Conservation (phyloP, 208 protist species). For the Vickermania ingenoplastis region DNA sequence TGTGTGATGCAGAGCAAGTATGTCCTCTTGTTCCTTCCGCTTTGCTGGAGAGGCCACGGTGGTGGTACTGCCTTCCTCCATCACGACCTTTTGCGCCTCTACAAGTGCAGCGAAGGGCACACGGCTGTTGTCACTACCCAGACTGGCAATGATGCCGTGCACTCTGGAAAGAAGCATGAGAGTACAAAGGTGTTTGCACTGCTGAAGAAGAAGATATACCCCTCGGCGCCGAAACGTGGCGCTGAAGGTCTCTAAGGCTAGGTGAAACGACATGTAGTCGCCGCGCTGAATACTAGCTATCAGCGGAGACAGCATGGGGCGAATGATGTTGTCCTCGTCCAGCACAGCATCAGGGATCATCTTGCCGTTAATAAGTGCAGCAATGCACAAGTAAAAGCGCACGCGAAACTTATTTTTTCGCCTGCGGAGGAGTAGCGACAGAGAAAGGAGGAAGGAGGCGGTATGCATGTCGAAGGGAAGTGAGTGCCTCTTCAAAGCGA, state of each 20-base stretch:
- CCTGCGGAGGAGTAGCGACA: constrained; percentile 34
- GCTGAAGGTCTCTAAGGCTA: constrained; percentile 33
- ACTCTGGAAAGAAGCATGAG: constrained; percentile 49
- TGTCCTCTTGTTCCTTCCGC: constrained; percentile 4
- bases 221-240: constrained; percentile 44
- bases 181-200: constrained; percentile 49
- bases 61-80: constrained; percentile 7
- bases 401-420: constrained; percentile 71
- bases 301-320: constrained; percentile 37
- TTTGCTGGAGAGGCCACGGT: constrained; percentile 4
- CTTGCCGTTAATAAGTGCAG: constrained; percentile 38
- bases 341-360: constrained; percentile 34
- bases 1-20: constrained; percentile 12
- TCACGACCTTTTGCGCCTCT: constrained; percentile 30
- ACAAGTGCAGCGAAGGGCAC: constrained; percentile 48
- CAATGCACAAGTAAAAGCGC: constrained; percentile 63
- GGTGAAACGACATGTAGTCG: constrained; percentile 30
- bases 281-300: constrained; percentile 36
- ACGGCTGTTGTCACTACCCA: constrained; percentile 59
- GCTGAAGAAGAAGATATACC: constrained; percentile 55
- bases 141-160: constrained; percentile 31
- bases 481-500: constrained; percentile 35
- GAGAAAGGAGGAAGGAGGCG: constrained; percentile 49
- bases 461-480: constrained; percentile 43
- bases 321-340: constrained; percentile 33